A percentile compares a stretch with the other conserved stretches of the same genome.
These are phyloP conservation scores for Fraxinus pennsylvanica DNA, from an alignment of 257 asterid species.

Conservation along the genomic window DNA sequence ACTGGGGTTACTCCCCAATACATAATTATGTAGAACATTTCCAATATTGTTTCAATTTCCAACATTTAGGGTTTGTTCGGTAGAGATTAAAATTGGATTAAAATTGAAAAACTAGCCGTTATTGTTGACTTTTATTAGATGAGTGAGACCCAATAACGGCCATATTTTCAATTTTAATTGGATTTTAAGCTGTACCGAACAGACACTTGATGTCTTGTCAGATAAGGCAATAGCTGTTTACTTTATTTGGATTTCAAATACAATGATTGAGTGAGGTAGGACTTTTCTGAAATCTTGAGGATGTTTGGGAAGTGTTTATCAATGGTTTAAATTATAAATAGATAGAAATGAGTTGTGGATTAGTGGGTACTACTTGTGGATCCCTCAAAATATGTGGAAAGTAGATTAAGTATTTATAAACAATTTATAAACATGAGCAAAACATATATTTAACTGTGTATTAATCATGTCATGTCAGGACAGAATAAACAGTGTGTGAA, in stretches of 20 bases:
- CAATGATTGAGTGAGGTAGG: conserved; percentile 10
- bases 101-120: too few species aligned
- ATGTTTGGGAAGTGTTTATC: not conserved
- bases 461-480: conserved; percentile 3
- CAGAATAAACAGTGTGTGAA: not conserved
- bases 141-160: too few species aligned
- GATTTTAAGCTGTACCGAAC: too few species aligned
- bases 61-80: not conserved
- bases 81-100: too few species aligned
- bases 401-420: too few species aligned
- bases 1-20: not conserved
- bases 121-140: too few species aligned
- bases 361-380: too few species aligned
- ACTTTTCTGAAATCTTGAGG: conserved; percentile 2
- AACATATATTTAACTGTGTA: not conserved
- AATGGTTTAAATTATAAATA: too few species aligned
- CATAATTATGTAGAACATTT: conserved; percentile 7
- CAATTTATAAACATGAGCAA: too few species aligned
- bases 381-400: too few species aligned
- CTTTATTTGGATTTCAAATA: conserved; percentile 10
- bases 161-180: too few species aligned
- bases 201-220: not conserved
- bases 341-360: too few species aligned
- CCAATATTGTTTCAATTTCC: conserved; percentile 13
- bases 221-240: not conserved